Evolutionary conservation across 73 alveolate genomes (phyloP).

Genomic region (Paramecium biaurelia): DNA sequence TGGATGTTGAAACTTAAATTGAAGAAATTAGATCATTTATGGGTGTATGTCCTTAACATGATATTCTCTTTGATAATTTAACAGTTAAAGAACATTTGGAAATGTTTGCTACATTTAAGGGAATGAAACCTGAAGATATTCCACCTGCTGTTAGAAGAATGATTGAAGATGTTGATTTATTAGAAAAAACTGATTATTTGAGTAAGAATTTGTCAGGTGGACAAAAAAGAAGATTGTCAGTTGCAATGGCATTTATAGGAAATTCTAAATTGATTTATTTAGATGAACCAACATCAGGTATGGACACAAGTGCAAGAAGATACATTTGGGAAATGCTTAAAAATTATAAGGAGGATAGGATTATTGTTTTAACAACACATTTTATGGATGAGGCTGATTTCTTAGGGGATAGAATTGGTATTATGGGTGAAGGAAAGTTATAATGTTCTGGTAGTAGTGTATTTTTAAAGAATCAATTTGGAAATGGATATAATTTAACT

Average conservation of each 20-base stretch:
- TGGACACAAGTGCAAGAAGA: constrained; percentile 95
- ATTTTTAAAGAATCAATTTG: constrained; percentile 88
- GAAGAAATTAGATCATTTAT: constrained; percentile 82
- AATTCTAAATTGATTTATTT: constrained; percentile 87
- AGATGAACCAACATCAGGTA: constrained; percentile 98
- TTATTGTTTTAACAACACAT: constrained; percentile 95
- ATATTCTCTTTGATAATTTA: constrained; percentile 86
- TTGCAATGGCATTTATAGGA: constrained; percentile 94
- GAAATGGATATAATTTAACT: constrained; percentile 81
- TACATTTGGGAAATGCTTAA: constrained; percentile 95
- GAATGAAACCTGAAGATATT: constrained; percentile 73
- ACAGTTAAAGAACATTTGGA: constrained; percentile 84
- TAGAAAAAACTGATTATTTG: constrained; percentile 68
- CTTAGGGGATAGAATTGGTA: constrained; percentile 97
- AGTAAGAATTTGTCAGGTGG: constrained; percentile 94
- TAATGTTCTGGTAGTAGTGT: constrained; percentile 90
- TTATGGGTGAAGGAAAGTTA: constrained; percentile 90
- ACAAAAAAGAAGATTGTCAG: constrained; percentile 86
- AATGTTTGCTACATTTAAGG: constrained; percentile 84
- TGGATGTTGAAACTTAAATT: constrained; percentile 71
- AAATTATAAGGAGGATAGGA: constrained; percentile 82
- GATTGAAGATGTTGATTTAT: constrained; percentile 86
- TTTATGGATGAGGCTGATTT: constrained; percentile 99
- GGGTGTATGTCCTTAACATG: constrained; percentile 99
- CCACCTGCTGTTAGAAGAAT: constrained; percentile 75